Base-by-base conservation (phyloP, 2,329 filamentous ascomycete genomes). In the Botrytis byssoidea region DNA sequence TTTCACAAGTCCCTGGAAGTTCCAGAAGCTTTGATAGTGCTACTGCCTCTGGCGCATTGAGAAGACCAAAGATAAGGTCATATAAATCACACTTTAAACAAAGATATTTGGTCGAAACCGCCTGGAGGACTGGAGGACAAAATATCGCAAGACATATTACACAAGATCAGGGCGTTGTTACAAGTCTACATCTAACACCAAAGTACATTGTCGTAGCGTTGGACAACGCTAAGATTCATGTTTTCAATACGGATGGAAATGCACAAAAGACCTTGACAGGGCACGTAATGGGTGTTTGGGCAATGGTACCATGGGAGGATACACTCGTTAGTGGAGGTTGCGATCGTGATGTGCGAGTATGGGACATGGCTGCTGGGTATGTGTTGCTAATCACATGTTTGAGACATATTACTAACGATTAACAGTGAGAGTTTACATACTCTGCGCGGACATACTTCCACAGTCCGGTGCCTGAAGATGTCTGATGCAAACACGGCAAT, bases 201-300 rank as follows among this genome's bases (percentile, higher is more conserved):
- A 97, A 97, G 82, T 98, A 98, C 83, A 98, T 99, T 79, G 94
- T 99, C 66, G 94, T 98, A 76, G 96, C 96, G 68, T 88, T 99
- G 76, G 96, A 99, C 85, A 99, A 98, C 83, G 95, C 96, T 55
- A 97, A 97, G 85, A 99, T 99, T 64, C 96, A 99, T 83, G 95
- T 99, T 40, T 99, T 98, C 81, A 93, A 98, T 82, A 95, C 94
- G 0, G 90, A 96, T 77, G 96, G 96, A 48, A 91, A 94, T 78
- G 90, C 94, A 76, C 91, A 97, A 79, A 93, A 94, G 81, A 97
- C 94, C 3, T 85, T 99, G 42, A 92, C 96, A 80, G 96, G 96
- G 18, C 96, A 99, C 84, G 93, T 98, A 63, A 99, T 99, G 96
- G 96, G 96, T 59, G 96, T 99, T 32, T 99, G 96, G 96, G 96